These are phyloP conservation scores for Schizothecium vesticola DNA, from an alignment of 495 filamentous ascomycete species.

Conservation along the genomic window DNA sequence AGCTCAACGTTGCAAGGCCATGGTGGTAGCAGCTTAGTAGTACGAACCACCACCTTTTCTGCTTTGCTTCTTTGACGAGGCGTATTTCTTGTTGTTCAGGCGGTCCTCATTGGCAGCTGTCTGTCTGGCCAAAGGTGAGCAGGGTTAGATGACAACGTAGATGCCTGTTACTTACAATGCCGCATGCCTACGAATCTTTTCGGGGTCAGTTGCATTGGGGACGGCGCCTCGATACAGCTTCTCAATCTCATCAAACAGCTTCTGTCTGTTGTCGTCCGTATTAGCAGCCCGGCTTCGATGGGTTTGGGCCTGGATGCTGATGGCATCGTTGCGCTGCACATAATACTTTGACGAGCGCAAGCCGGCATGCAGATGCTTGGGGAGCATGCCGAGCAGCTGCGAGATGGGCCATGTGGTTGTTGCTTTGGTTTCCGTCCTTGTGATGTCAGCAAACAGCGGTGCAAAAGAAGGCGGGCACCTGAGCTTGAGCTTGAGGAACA, in stretches of 20 bases:
- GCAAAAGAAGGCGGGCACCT: neutral
- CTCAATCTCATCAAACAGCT: constrained; percentile 48
- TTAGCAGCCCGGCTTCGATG: constrained; percentile 45
- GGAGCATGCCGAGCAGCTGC: constrained; percentile 57
- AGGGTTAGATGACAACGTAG: neutral
- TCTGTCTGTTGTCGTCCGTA: constrained; percentile 38
- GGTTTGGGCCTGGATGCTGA: constrained; percentile 40
- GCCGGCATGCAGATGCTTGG: constrained; percentile 57
- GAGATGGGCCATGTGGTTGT: constrained; percentile 59
- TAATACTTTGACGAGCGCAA: constrained; percentile 67
- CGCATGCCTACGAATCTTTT: constrained; percentile 38
- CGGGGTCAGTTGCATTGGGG: constrained; percentile 32
- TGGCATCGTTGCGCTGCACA: constrained; percentile 54
- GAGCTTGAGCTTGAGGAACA: constrained; percentile 11
- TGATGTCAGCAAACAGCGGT: constrained; percentile 2
- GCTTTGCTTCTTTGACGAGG: constrained; percentile 72
- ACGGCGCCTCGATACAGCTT: constrained; percentile 54
- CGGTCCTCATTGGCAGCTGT: constrained; percentile 65
- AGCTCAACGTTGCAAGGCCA: too few relatives aligned
- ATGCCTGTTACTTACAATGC: constrained; percentile 28
- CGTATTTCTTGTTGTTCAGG: constrained; percentile 68
- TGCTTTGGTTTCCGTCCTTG: constrained; percentile 88
- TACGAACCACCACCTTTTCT: constrained; percentile 43
- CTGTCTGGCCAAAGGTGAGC: constrained; percentile 46
- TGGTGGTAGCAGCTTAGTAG: constrained; percentile 3